A percentile compares a stretch with the other conserved stretches of the same genome.
These are phyloP conservation scores for Sclerospora graminicola DNA, from an alignment of 352 stramenopile species.

Conservation along the genomic window DNA sequence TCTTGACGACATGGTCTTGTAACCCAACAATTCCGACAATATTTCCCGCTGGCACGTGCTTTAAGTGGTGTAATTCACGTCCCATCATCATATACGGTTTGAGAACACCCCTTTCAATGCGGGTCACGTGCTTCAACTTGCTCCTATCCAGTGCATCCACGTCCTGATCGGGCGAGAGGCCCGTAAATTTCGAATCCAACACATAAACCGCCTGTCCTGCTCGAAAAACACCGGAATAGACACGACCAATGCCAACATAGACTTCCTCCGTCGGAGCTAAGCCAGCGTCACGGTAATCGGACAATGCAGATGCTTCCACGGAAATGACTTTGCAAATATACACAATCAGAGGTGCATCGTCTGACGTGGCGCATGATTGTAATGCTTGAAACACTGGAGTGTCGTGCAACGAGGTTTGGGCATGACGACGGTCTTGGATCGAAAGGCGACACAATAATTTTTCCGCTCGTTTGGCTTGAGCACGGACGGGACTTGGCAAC, in stretches of 20 bases:
- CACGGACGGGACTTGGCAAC: slow-evolving; percentile 62
- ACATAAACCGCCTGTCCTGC: slow-evolving; percentile 60
- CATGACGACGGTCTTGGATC: slow-evolving; percentile 9
- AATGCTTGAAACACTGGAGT: slow-evolving; percentile 38
- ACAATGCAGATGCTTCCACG: slow-evolving; percentile 78
- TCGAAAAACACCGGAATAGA: slow-evolving; percentile 83
- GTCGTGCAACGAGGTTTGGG: slow-evolving; percentile 18
- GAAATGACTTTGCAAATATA: slow-evolving; percentile 92
- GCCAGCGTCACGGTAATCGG: slow-evolving; percentile 48
- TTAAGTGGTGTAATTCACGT: slow-evolving; percentile 67
- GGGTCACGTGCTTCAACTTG: slow-evolving; percentile 46
- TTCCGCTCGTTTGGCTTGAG: slow-evolving; percentile 59
- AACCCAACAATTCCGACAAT: slow-evolving; percentile 85
- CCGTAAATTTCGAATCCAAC: slow-evolving; percentile 86
- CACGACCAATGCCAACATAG: slow-evolving; percentile 87
- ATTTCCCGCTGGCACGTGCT: slow-evolving; percentile 80
- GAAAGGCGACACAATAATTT: slow-evolving; percentile 53
- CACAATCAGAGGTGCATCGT: slow-evolving; percentile 69
- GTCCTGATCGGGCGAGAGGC: slow-evolving; percentile 26
- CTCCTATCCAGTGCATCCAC: slow-evolving; percentile 17
- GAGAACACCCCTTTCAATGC: slow-evolving; percentile 33
- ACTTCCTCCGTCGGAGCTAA: slow-evolving; percentile 47
- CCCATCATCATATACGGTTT: slow-evolving; percentile 92
- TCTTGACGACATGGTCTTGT: slow-evolving; percentile 85
- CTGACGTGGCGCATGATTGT: slow-evolving; percentile 39